Percentiles rank a stretch among this genome's conserved stretches.
These are phyloP conservation scores for Striga hermonthica DNA, from an alignment of 305 asterid species.

Conservation along the genomic window DNA sequence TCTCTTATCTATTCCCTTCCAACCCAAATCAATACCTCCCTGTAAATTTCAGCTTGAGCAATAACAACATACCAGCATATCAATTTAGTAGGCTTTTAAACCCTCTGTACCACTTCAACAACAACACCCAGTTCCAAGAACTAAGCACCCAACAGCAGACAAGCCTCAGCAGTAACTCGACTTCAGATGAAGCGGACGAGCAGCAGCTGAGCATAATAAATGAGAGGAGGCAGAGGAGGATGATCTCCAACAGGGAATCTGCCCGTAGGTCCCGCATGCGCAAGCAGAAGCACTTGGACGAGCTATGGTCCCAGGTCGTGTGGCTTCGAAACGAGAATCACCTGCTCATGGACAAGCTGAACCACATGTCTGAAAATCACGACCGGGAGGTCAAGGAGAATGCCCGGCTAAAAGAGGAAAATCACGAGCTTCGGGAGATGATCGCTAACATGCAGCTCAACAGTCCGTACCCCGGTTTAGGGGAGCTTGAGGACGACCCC, in stretches of 20 bases:
- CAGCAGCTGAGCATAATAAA: conserved; percentile 66
- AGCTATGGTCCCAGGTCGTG: conserved; percentile 92
- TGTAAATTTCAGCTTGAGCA: conserved; percentile 39
- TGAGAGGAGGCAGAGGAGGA: conserved; percentile 82
- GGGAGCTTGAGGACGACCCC: conserved; percentile 57
- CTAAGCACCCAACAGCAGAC: conserved; percentile 43
- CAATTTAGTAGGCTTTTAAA: conserved; percentile 46
- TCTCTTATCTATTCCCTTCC: conserved; percentile 54
- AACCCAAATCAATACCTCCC: conserved; percentile 46
- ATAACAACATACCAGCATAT: conserved; percentile 41
- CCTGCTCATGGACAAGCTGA: conserved; percentile 61
- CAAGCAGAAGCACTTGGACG: conserved; percentile 85
- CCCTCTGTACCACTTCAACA: conserved; percentile 48
- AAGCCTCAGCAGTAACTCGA: conserved; percentile 70
- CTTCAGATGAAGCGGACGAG: conserved; percentile 92
- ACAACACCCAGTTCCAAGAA: conserved; percentile 51
- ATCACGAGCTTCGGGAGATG: conserved; percentile 70
- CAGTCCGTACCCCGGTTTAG: conserved; percentile 49
- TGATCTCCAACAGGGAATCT: conserved; percentile 91
- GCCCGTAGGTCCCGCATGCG: conserved; percentile 94
- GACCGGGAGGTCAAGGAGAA: conserved; percentile 63
- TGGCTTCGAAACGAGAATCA: conserved; percentile 86
- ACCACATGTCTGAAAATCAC: conserved; percentile 55
- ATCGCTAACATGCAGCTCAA: conserved; percentile 53
- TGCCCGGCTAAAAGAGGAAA: conserved; percentile 63